Base-by-base conservation (phyloP, 345 rosid genomes). In the Gossypium bickii region DNA sequence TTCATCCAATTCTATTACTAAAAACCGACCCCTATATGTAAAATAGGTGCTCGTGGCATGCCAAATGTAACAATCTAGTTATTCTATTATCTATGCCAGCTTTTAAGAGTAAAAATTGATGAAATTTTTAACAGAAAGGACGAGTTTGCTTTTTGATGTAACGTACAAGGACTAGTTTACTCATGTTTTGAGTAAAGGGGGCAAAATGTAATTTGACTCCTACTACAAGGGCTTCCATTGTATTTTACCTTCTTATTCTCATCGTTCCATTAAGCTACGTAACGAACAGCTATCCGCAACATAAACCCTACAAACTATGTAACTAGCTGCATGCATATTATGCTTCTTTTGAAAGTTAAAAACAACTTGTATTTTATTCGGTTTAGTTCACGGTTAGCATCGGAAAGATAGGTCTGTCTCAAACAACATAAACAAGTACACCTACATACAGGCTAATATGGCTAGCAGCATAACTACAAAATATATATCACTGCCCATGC, bases 391-490 rank as follows among this genome's bases (percentile, higher is more conserved):
- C 48, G 78, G 85, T 77, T 79, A 82, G 86, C 83, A 75, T 72
- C 41, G 70, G 51, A 51, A 76, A 62, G 80, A 61, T 65, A 12
- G 67, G 74, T 44, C 68, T 47, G 74, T 44, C 62, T 47, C 59
- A 43, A 67, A 79, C 20, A 63, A 77, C 51, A 68, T 74, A 71
- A 83, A 80, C 81, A 67, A 47, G 64, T 59, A 75, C 67, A 60
- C 82, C 80, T 82, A 86, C 69, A 79, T 74, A 81, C 66, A 78
- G 70, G 86, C 83, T 74, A 60, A 79, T 34, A 34, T 71, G 83
- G 86, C 61, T 3, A 25, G 61, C 61, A 56, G 61, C 81, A 61
- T 82, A 78, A 82, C 86, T 85, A 86, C 87, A 86, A 83, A 79
- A 83, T 78, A 81, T 70, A 56, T 70, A 56, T 56, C 72, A 22